Base-by-base conservation (phyloP, 2,329 filamentous ascomycete genomes). In the Graphiopsis chlorocephala region DNA sequence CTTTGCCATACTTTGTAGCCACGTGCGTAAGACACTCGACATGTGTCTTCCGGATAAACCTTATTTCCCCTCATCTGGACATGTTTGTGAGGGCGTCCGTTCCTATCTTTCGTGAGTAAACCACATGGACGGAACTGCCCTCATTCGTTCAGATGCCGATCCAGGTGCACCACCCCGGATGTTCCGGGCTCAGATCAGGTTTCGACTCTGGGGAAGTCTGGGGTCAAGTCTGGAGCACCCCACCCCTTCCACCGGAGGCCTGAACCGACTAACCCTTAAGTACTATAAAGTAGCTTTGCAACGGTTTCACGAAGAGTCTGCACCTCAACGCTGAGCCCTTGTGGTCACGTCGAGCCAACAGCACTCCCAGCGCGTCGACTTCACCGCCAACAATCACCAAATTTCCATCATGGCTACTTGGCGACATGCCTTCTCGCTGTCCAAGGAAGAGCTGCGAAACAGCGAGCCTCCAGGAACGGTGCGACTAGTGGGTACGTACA, bases 381-480 rank as follows among this genome's bases (percentile, higher is more conserved):
- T 11, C 28, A 29, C 23, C 17, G 17, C 28, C 50, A 28, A 17
- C n/a, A 23, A 53, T 1, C 4, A 20, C 17, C 26, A n/a, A 8
- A 52, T 53, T n/a, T 11, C 11, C 66, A 69, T 25, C 23, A 80
- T 79, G 78, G 71, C 74, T 42, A 69, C 71, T 29, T 73, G 76
- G 67, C 70, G 66, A 33, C 69, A 72, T 62, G 78, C 77, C 0
- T 79, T 80, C 63, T 70, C 70, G 12, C 67, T 80, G 17, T 76
- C 78, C 1, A 79, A 80, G 64, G 70, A 74, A 28, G 76, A 80
- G 65, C 74, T 80, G 12, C 71, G 67, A 28, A 73, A 75, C 63
- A 75, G 76, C 10, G 75, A 74, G 61, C 78, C 78, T 5, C 78
- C 78, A 20, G 78, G 78, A 15, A 80, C 78, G 12, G 70, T 74